A percentile compares a stretch with the other conserved stretches of the same genome.
Evolutionary conservation across 176 grass and related monocot genomes (phyloP).

Genomic region (Aegilops bicornis): DNA sequence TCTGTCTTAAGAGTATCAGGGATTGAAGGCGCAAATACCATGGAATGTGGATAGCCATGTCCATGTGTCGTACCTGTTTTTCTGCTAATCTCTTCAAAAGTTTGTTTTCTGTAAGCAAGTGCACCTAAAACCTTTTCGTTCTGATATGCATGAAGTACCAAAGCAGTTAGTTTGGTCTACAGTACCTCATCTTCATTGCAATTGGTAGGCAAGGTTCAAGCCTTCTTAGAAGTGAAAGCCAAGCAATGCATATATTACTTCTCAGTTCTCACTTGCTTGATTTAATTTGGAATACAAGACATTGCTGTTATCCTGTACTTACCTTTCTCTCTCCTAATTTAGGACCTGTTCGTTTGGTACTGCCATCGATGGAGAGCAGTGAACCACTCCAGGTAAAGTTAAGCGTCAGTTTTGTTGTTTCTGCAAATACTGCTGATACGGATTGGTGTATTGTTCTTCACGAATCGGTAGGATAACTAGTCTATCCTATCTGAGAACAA

Average conservation of each 20-base stretch:
- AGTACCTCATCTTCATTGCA: not conserved
- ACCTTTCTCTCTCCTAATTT: constrained; percentile 1
- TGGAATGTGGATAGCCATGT: not conserved
- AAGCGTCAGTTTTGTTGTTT: not conserved
- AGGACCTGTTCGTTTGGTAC: not conserved
- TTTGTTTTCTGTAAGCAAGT: not conserved
- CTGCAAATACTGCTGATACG: not conserved
- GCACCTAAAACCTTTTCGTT: not conserved
- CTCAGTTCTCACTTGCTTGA: not conserved
- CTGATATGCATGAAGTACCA: not conserved
- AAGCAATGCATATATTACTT: not conserved
- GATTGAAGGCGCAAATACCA: not conserved
- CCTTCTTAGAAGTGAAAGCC: not conserved
- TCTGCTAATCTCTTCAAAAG: not conserved
- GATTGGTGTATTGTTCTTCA: not conserved
- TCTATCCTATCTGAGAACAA: not conserved
- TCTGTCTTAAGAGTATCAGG: not conserved
- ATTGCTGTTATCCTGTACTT: not conserved
- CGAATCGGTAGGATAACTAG: not conserved
- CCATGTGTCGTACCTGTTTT: not conserved
- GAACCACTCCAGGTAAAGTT: constrained; percentile 42
- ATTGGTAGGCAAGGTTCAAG: not conserved
- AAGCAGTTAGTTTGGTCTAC: not conserved
- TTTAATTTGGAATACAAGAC: not conserved
- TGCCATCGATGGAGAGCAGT: constrained; percentile 26